These are phyloP conservation scores for Abrus precatorius DNA, from an alignment of 306 rosid species.

Conservation along the genomic window DNA sequence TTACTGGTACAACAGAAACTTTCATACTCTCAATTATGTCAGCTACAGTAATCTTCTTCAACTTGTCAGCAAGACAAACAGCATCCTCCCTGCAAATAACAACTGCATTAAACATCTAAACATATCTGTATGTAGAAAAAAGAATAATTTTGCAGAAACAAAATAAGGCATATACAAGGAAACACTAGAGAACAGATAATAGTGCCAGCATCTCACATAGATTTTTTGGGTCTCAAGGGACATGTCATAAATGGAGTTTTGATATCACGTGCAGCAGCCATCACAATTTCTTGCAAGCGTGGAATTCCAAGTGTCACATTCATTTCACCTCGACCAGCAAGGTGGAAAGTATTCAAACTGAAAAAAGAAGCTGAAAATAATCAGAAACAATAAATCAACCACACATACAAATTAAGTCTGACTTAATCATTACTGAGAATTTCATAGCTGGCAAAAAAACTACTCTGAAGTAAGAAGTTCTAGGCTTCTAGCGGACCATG, in stretches of 20 bases:
- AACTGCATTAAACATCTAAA: constrained; percentile 34
- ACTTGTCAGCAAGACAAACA: constrained; percentile 67
- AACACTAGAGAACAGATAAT: constrained; percentile 2
- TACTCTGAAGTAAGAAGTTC: constrained; percentile 8
- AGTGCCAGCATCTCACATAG: constrained; percentile 69
- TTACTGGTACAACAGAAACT: constrained; percentile 69
- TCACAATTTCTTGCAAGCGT: constrained; percentile 87
- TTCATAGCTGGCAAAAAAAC: constrained; percentile 4
- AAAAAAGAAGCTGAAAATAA: neutral
- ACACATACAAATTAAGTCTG: constrained; percentile 7
- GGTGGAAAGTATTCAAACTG: constrained; percentile 95
- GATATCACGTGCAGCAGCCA: constrained; percentile 77
- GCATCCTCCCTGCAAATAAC: constrained; percentile 74
- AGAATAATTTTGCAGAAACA: constrained; percentile 4
- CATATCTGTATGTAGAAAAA: neutral
- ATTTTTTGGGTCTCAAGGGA: constrained; percentile 68
- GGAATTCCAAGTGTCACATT: constrained; percentile 99
- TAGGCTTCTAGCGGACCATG: neutral
- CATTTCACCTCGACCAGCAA: constrained; percentile 98
- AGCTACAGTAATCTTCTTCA: constrained; percentile 91
- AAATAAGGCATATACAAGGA: neutral
- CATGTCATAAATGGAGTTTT: constrained; percentile 96
- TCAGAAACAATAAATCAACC: neutral
- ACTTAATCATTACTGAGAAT: neutral
- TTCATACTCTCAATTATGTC: constrained; percentile 78